Evolutionary conservation across 2,329 filamentous ascomycete species (phyloP), one percentile per base, ranked within the genome.

Genomic region (Venturia carpophila): DNA sequence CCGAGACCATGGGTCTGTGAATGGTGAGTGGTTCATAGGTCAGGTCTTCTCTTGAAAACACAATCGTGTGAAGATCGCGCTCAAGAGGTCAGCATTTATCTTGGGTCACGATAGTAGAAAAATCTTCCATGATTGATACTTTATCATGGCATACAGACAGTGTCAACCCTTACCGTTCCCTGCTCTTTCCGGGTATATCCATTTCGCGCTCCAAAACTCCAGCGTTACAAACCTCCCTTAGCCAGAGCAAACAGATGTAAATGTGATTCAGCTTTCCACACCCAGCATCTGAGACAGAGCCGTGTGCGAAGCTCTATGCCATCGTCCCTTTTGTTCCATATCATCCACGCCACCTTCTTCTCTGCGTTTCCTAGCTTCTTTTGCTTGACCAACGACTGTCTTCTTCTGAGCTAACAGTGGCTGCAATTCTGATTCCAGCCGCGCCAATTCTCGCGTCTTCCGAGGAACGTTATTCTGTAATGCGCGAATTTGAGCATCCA

Each of bases 311-410:
- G 86, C 87, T 69, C 84, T 83, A 76, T 87, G 86, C 90, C 90
- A 93, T 69, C 89, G 80, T 6, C 87, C 90, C 69, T 86, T 82
- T 74, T 90, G 87, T 73, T 92, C 90, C 41, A 92, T 74, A 70
- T 92, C 88, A 70, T 91, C 89, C 19, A 86, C 83, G 6, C 87
- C 87, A 5, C 85, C 77, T 73, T 81, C 74, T 70, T 91, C 88
- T 73, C 86, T 88, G 70, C 87, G 82, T 71, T 85, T 80, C 73
- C 82, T 83, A 15, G 89, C 89, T 70, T 92, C 89, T 69, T 80
- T 83, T n/a, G 89, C 89, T 19, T 88, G 86, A 30, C 84, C 79
- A 41, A 83, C 83, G 67, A 84, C 87, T 62, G 83, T 86, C 67
- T 85, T 81, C 69, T 85, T 84, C 74, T 87, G 87, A 58, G 79